Evolutionary conservation across 2,329 filamentous ascomycete species (phyloP).

Genomic region (Colletotrichum cuscutae): DNA sequence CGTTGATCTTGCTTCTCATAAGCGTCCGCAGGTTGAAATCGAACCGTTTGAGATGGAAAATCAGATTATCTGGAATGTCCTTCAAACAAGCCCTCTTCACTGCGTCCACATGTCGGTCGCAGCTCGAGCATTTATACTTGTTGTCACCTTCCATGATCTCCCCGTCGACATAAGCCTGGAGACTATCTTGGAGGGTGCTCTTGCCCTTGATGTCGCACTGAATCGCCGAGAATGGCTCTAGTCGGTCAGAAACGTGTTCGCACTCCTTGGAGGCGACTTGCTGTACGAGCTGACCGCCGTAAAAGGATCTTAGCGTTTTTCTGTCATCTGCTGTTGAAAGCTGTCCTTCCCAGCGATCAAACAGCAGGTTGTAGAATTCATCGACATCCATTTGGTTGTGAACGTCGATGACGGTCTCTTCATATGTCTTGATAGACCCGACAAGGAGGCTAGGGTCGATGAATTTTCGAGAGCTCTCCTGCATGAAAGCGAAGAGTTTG

Average conservation of each 20-base stretch:
- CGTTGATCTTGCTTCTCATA: constrained; percentile 92
- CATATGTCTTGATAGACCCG: constrained; percentile 81
- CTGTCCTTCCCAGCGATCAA: constrained; percentile 90
- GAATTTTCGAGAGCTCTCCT: constrained; percentile 79
- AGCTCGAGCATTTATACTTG: constrained; percentile 96
- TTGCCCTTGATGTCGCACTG: constrained; percentile 98
- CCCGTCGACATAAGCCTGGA: constrained; percentile 94
- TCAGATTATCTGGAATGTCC: constrained; percentile 91
- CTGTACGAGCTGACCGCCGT: constrained; percentile 90
- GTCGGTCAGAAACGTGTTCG: constrained; percentile 87
- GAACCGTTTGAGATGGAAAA: constrained; percentile 93
- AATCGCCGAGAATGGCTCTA: constrained; percentile 93
- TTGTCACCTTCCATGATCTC: constrained; percentile 98
- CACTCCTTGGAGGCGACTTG: constrained; percentile 97
- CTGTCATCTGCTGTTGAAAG: constrained; percentile 76
- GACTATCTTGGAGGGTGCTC: constrained; percentile 81
- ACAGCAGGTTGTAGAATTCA: constrained; percentile 94
- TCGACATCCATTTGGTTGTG: constrained; percentile 97
- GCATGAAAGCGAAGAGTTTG: constrained; percentile 85
- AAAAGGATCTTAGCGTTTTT: constrained; percentile 81
- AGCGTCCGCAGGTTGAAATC: constrained; percentile 83
- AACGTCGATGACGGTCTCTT: constrained; percentile 85
- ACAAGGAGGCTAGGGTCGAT: constrained; percentile 81
- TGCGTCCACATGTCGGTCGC: constrained; percentile 88
- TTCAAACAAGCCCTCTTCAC: constrained; percentile 94